These are phyloP conservation scores for Pythium periplocum DNA, from an alignment of 352 stramenopile species.

Conservation along the genomic window DNA sequence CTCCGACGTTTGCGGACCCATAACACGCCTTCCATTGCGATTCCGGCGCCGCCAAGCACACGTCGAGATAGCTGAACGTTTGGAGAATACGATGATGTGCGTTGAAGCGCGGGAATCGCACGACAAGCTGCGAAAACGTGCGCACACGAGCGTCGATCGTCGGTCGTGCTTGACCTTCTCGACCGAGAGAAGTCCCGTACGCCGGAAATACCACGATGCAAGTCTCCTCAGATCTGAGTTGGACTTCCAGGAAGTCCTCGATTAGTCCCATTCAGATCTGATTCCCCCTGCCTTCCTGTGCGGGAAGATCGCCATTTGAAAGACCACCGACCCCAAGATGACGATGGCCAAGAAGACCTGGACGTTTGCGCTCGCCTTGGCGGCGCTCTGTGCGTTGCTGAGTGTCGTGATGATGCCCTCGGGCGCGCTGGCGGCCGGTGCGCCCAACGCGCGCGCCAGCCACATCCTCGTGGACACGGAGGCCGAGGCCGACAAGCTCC, in stretches of 20 bases:
- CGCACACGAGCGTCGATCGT: no score
- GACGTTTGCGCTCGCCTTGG: slow-evolving; percentile 23
- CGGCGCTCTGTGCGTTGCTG: slow-evolving; percentile 28
- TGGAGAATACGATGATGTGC: slow-evolving; percentile 4
- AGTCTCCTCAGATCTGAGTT: slow-evolving; percentile 17
- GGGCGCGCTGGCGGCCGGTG: slow-evolving; percentile 10
- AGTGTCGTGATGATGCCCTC: slow-evolving; percentile 20
- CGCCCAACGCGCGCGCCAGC: slow-evolving; percentile 52
- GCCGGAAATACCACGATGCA: not conserved
- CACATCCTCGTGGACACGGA: slow-evolving; percentile 75
- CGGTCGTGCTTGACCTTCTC: no score
- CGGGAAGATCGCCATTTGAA: no score
- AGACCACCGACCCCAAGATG: not conserved
- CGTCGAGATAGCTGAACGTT: no score
- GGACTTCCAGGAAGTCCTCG: not conserved
- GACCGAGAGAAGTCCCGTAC: no score
- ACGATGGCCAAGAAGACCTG: slow-evolving; percentile 13
- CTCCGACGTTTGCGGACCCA: slow-evolving; percentile 40
- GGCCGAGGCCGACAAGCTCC: slow-evolving; percentile 45
- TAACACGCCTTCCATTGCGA: slow-evolving; percentile 50
- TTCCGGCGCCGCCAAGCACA: no score
- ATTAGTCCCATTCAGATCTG: not conserved
- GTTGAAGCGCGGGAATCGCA: no score
- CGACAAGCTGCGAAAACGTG: no score
- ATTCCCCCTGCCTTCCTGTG: no score